These are phyloP conservation scores for Verticillium albo-atrum DNA, from an alignment of 2,329 filamentous ascomycete species.

Conservation along the genomic window DNA sequence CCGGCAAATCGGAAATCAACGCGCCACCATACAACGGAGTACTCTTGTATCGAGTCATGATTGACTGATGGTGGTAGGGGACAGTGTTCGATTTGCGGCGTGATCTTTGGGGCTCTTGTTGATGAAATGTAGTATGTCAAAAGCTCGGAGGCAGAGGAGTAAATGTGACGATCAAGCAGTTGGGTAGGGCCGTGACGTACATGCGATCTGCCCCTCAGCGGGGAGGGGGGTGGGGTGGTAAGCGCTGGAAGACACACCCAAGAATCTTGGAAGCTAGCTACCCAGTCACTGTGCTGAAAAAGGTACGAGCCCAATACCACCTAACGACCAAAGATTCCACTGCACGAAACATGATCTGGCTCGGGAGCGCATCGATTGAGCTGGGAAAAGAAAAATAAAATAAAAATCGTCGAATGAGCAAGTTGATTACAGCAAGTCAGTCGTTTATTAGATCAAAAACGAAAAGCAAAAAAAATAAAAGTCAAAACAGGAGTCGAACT, in stretches of 20 bases:
- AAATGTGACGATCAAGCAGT: not conserved
- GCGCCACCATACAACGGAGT: slow-evolving; percentile 70
- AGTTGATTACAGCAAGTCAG: too few species aligned
- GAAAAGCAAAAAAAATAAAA: not conserved
- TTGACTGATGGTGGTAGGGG: slow-evolving; percentile 2
- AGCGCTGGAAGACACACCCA: not conserved
- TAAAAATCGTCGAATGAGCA: too few species aligned
- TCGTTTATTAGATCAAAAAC: not conserved
- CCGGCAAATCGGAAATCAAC: slow-evolving; percentile 63
- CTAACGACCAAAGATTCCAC: too few species aligned
- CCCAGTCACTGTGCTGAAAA: too few species aligned
- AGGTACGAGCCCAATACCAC: too few species aligned
- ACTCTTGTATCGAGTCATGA: slow-evolving; percentile 50
- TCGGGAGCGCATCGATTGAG: too few species aligned
- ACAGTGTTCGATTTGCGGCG: not conserved
- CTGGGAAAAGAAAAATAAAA: too few species aligned
- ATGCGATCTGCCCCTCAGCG: not conserved
- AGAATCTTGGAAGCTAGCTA: too few species aligned
- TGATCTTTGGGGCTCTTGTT: not conserved
- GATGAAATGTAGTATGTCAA: not conserved
- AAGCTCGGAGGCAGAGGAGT: not conserved
- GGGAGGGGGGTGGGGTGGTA: not conserved
- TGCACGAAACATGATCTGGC: too few species aligned
- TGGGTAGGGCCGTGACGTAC: not conserved
- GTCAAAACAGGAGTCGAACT: not conserved